Percentiles rank a stretch among this genome's conserved stretches.
Conservation (phyloP, 1,284 basidiomycete genomes). For the Cryptococcus sp. region DNA sequence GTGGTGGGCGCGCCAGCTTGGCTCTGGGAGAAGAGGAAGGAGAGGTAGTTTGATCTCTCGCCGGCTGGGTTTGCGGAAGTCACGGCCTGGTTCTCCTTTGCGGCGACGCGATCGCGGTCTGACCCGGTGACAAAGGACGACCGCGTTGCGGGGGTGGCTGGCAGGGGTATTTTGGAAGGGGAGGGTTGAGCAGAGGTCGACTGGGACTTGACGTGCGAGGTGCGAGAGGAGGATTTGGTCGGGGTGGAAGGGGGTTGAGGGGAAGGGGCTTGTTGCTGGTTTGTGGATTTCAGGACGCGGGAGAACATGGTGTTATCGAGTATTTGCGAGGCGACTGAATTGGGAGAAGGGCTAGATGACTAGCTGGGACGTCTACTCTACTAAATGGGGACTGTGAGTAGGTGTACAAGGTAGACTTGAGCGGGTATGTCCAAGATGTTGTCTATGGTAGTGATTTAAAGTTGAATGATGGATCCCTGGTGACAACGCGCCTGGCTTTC, state of each 20-base stretch:
- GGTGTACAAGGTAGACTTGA: constrained; percentile 1
- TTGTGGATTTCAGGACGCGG: constrained; percentile 38
- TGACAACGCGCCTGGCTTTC: constrained; percentile 19
- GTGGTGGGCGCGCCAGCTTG: constrained; percentile 35
- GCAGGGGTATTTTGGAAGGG: constrained; percentile 45
- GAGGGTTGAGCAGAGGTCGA: constrained; percentile 28
- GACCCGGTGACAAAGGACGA: constrained; percentile 17
- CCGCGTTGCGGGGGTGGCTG: constrained; percentile 28
- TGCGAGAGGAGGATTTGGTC: constrained; percentile 25
- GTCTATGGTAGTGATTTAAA: not conserved
- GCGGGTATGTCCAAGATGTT: constrained; percentile 8
- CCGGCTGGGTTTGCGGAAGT: not conserved
- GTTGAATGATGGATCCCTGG: constrained; percentile 1
- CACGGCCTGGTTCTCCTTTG: constrained; percentile 35
- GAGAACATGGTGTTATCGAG: constrained; percentile 24
- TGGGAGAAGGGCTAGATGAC: no score
- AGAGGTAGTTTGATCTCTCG: constrained; percentile 48
- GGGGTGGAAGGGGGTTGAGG: constrained; percentile 25
- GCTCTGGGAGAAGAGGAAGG: constrained; percentile 43
- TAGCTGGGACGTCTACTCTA: no score
- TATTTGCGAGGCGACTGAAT: no score
- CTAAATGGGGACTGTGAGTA: no score
- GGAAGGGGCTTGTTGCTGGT: constrained; percentile 22
- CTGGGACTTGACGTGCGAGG: constrained; percentile 28
- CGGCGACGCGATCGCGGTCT: not conserved